Evolutionary conservation across 164 flowering plant species (phyloP).

Genomic region (Piper betle): DNA sequence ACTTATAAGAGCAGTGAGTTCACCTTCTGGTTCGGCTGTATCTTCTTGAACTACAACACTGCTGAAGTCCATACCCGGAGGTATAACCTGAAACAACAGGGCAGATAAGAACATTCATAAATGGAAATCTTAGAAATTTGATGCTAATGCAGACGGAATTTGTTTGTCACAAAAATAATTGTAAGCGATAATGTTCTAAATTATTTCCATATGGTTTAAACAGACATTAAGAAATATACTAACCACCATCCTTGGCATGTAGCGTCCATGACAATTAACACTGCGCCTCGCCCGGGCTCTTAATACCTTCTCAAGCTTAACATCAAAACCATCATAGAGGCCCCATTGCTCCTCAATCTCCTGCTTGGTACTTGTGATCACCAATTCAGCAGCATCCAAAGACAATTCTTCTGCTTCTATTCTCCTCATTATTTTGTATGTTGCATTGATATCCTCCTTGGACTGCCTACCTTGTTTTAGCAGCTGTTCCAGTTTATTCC

Average conservation of each 20-base stretch:
- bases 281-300: constrained; percentile 82
- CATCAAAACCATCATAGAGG: constrained; percentile 91
- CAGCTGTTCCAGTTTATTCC: constrained; percentile 90
- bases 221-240: constrained; percentile 5
- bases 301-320: constrained; percentile 76
- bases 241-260: constrained; percentile 97
- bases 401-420: constrained; percentile 95
- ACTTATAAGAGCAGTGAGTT: constrained; percentile 37
- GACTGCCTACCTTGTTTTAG: constrained; percentile 93
- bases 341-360: constrained; percentile 98
- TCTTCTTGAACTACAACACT: constrained; percentile 67
- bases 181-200: not conserved
- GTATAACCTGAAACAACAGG: constrained; percentile 57
- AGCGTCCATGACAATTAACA: constrained; percentile 79
- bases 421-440: constrained; percentile 82
- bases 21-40: constrained; percentile 60
- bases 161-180: not conserved
- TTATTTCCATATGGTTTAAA: not conserved
- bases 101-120: not conserved
- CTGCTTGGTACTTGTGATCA: constrained; percentile 86
- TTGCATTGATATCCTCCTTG: constrained; percentile 80
- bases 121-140: too few species aligned
- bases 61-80: constrained; percentile 99
- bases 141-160: not conserved
- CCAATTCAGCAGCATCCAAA: constrained; percentile 92